Evolutionary conservation across 495 filamentous ascomycete genomes (phyloP), one percentile per base, ranked within the genome.

Genomic region (Neurospora sp.): DNA sequence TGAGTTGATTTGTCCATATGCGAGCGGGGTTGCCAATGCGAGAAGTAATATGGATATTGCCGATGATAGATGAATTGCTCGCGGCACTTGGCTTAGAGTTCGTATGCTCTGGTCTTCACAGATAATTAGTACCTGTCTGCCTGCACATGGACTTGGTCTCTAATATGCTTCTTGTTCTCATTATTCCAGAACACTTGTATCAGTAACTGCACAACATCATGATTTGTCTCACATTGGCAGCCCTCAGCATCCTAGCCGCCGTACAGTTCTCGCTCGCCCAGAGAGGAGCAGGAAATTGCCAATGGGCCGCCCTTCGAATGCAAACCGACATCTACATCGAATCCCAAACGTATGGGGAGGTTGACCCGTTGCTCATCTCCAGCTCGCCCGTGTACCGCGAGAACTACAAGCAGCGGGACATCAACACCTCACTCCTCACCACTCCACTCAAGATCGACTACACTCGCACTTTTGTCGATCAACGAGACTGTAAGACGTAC

Each of bases 391-490:
- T 44, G 31, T 78, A 78, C 70, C 78, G 74, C 40, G 82, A 88
- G 75, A 82, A 85, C 70, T 81, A 83, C 78, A 83, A 83, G 73
- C 72, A 78, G 5, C 74, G 79, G 3, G 72, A 81, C 59, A 78
- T 85, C 70, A 72, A 68, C 20, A 78, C 75, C 38, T 81, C 82
- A 17, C 79, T 88, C 74, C 77, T 88, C 53, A 73, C 80, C 7
- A 76, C 80, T 17, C 78, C 85, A 4, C 75, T 87, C 68, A 82
- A 79, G 70, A 81, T 88, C 71, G 83, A 82, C 79, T 82, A 84
- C 78, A 83, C 81, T 79, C 83, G 83, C 72, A 84, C 79, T 72
- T 79, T 83, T 59, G 79, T 82, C 79, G 86, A 88, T 77, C 83
- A 81, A 44, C 79, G 76, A 8, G 76, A 78, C 65, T 88, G 85